These are phyloP conservation scores for Petunia secreta DNA, from an alignment of 257 asterid species.

Conservation along the genomic window DNA sequence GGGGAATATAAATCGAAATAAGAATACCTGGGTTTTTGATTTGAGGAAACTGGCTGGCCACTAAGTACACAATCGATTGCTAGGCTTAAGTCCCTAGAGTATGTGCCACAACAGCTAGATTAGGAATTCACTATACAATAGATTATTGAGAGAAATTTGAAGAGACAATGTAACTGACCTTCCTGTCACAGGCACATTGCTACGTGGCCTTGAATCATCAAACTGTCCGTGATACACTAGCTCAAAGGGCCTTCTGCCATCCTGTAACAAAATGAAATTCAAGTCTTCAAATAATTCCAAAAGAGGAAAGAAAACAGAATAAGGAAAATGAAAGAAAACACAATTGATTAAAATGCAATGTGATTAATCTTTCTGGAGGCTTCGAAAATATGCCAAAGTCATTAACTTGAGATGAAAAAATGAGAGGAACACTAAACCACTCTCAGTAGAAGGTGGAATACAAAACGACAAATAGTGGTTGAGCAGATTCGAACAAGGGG, in stretches of 20 bases:
- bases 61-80: constrained; percentile 83
- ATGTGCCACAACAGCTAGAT: constrained; percentile 4
- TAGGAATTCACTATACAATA: constrained; percentile 6
- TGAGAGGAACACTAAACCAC: background rate
- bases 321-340: background rate
- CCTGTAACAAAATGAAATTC: constrained; percentile 47
- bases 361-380: background rate
- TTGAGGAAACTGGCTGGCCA: constrained; percentile 68
- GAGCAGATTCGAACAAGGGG: background rate
- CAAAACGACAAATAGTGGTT: background rate
- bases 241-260: constrained; percentile 95
- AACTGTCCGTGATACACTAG: constrained; percentile 91
- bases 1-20: background rate
- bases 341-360: background rate
- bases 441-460: background rate
- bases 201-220: constrained; percentile 89
- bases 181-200: constrained; percentile 68
- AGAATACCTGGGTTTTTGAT: constrained; percentile 76
- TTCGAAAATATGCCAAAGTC: background rate
- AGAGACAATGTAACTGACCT: constrained; percentile 47
- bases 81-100: constrained; percentile 74
- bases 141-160: background rate
- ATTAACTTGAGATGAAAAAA: background rate
- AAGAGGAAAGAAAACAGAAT: background rate
- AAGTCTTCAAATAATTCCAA: background rate